Evolutionary conservation across 1,139 yeast species (phyloP), one percentile per base, ranked within the genome.

Genomic region (Geotrichum candidum): DNA sequence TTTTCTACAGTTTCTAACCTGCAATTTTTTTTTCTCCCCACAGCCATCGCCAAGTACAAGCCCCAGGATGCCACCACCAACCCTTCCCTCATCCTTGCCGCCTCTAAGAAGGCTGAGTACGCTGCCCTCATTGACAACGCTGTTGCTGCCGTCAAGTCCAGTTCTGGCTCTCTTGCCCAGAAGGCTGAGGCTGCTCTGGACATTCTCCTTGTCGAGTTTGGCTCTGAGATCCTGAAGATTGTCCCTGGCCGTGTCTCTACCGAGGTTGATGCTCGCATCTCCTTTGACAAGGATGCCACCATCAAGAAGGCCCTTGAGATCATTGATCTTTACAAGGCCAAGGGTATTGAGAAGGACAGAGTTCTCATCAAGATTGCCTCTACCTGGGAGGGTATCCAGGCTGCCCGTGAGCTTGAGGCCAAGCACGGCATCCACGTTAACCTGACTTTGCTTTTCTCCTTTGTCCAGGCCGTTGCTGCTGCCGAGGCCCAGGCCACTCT

Each of bases 1-100:
- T 51, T 23, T 33, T 27, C 29, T 33, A 27, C 31, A 33, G 56
- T 41, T 53, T 18, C 38, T 23, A 38, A 22, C 57, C 18, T n/a
- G 10, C 31, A 18, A 18, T 18, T 45, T 46, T 38, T 29, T 61
- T 51, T 53, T 35, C 23, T 56, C 41, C 61, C 50, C 53, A 41
- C 57, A 76, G 78, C 95, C 69, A 94, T 94, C 76, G 97, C 97
- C 75, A 90, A 91, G 80, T 94, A 88, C 83, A 90, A 94, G 73
- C 99, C 99, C 70, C 98, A 94, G 82, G 99, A 94, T 79, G 97
- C 99, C 69, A 94, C 99, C 74, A 94, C 99, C 77, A 94, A 94
- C 83, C 99, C 99, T 70, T 92, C 99, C 56, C 84, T 94, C 81
- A 94, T 94, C 74, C 83, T 95, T 73, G 98, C 98, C 68, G 99